Base-by-base conservation (phyloP, 106 monocot species). In the Acorus calamus region DNA sequence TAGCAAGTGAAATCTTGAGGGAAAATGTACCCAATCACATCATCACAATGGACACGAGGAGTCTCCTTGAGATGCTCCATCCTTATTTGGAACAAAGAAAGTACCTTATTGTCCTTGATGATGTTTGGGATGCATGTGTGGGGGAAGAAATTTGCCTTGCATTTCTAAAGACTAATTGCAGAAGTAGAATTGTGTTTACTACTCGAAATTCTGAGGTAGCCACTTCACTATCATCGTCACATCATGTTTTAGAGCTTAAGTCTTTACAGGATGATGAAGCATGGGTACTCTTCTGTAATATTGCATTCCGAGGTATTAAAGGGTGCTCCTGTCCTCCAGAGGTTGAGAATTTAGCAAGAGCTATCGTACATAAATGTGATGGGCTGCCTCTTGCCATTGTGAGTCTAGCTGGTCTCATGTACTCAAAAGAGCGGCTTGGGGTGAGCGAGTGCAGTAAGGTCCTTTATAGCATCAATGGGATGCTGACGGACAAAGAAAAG, bases 31-130 rank as follows among this genome's bases (percentile, higher is more conserved):
- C 7, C 9, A 42, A 49, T 51, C 57, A 61, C 5, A 51, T 45
- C 49, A 62, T 12, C 7, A 47, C n/a, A 4, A 81, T 69, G 76
- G 43, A 73, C n/a, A 5, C 4, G 47, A 62, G 44, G 46, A 14
- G 28, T 9, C 8, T 81, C 7, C 13, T 47, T 6, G 46, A 60
- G 56, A 66, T n/a, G 8, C 13, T 81, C 2, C 59, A 14, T 4
- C 7, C 41, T 10, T 50, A 52, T 42, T 56, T 73, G 42, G 3
- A 49, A 6, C 43, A 66, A 2, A 62, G 57, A 2, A 73, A 50
- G 55, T 77, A 66, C 53, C 45, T 77, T 11, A 64, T 81, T 5
- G 47, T 81, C 12, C 61, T 81, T 8, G 81, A 81, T 70, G 81
- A 77, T 77, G 68, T 77, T 7, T 73, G 77, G 68, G 5, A 63